Evolutionary conservation across 2,329 filamentous ascomycete genomes (phyloP).

Genomic region (Berkeleyomyces rouxiae): DNA sequence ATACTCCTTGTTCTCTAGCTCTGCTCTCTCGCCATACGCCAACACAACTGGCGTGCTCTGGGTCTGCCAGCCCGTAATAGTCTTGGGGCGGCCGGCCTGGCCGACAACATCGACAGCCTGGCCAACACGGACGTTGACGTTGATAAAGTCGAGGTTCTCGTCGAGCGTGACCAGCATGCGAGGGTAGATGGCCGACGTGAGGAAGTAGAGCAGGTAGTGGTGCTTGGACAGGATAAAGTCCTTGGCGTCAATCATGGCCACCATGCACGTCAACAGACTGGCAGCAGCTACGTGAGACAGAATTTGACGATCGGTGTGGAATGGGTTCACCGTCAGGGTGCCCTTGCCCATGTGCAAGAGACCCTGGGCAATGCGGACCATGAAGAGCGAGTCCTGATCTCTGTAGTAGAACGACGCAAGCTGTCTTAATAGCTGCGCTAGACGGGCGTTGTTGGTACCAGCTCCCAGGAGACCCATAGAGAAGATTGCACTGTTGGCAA

Average conservation of each 20-base stretch:
- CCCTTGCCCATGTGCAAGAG: slow-evolving; percentile 98
- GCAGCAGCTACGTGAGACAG: slow-evolving; percentile 81
- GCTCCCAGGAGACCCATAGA: slow-evolving; percentile 95
- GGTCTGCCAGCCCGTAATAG: slow-evolving; percentile 98
- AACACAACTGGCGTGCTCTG: slow-evolving; percentile 96
- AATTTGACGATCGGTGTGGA: slow-evolving; percentile 95
- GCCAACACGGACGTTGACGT: slow-evolving; percentile 90
- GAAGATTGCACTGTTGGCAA: slow-evolving; percentile 96
- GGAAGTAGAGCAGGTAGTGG: slow-evolving; percentile 94
- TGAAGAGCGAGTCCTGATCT: slow-evolving; percentile 90
- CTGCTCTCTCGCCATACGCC: slow-evolving; percentile 86
- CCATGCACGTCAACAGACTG: slow-evolving; percentile 73
- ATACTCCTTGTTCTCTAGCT: slow-evolving; percentile 96
- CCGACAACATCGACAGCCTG: slow-evolving; percentile 97
- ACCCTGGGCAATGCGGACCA: slow-evolving; percentile 97
- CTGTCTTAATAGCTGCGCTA: slow-evolving; percentile 87
- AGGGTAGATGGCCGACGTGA: slow-evolving; percentile 92
- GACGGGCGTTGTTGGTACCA: slow-evolving; percentile 91
- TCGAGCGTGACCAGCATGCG: slow-evolving; percentile 92
- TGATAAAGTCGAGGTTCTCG: slow-evolving; percentile 82
- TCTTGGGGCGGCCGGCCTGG: slow-evolving; percentile 93
- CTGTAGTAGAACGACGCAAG: slow-evolving; percentile 96
- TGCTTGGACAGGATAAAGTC: slow-evolving; percentile 50
- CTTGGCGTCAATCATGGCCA: slow-evolving; percentile 92
- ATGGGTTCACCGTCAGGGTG: slow-evolving; percentile 88